phyloP scores from a whole-genome alignment of 2,329 filamentous ascomycete genomes.

The Clarireedia hainanense region DNA sequence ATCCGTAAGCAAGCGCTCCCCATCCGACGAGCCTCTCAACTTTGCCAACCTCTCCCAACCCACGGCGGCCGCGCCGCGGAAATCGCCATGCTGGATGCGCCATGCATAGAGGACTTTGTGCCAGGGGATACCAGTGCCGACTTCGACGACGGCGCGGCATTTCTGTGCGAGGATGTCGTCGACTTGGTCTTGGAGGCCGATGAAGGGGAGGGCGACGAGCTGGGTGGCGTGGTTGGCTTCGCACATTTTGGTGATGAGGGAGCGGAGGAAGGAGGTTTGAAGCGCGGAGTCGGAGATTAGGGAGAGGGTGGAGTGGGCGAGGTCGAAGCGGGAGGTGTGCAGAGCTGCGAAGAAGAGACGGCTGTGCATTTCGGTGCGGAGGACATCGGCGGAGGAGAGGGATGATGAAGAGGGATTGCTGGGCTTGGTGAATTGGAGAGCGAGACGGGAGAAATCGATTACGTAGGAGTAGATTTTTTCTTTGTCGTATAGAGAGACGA shows the following conservation, averaged over 20 bases:
- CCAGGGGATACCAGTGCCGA: slow-evolving; percentile 60
- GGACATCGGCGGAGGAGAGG: slow-evolving; percentile 14
- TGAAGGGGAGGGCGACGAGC: slow-evolving; percentile 71
- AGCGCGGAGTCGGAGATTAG: slow-evolving; percentile 65
- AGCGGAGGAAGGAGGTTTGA: slow-evolving; percentile 62
- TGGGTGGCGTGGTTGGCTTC: slow-evolving; percentile 56
- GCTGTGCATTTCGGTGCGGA: slow-evolving; percentile 66
- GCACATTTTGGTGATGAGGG: slow-evolving; percentile 63
- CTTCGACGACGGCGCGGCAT: slow-evolving; percentile 60
- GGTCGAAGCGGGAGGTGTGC: slow-evolving; percentile 69
- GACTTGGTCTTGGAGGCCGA: slow-evolving; percentile 67
- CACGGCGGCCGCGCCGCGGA: slow-evolving; percentile 65
- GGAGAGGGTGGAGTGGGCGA: slow-evolving; percentile 72
- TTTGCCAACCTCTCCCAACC: slow-evolving; percentile 57
- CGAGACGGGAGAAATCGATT: slow-evolving; percentile 72
- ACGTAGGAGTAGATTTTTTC: slow-evolving; percentile 72
- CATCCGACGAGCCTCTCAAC: slow-evolving; percentile 50
- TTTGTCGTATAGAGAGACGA: slow-evolving; percentile 74
- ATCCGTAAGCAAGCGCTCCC: slow-evolving; percentile 41
- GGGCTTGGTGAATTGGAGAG: slow-evolving; percentile 51
- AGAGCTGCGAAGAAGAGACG: slow-evolving; percentile 79
- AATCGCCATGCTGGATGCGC: slow-evolving; percentile 79
- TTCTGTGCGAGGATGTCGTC: slow-evolving; percentile 70
- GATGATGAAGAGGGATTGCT: neutral
- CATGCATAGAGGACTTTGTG: slow-evolving; percentile 89